phyloP scores from a whole-genome alignment of 768 basidiomycete genomes.

The Wakefieldia striispora region DNA sequence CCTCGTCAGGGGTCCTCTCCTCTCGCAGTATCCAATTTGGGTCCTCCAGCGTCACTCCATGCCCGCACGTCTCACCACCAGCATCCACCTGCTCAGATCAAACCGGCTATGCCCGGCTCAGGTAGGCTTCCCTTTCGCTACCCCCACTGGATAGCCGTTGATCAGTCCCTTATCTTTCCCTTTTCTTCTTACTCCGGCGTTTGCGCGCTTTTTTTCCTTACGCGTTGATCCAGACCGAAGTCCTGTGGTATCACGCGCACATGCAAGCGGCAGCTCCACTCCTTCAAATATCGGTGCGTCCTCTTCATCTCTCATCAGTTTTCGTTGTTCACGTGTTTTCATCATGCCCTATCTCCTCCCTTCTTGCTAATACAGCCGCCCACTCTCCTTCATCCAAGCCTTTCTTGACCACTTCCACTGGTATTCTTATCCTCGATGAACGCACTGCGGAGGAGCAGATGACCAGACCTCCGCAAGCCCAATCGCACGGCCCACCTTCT shows the following conservation, averaged over 20 bases:
- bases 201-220: conserved; percentile 12
- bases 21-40: conserved; percentile 27
- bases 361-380: conserved; percentile 14
- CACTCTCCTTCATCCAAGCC: conserved; percentile 28
- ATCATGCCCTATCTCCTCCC: neutral
- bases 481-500: conserved; percentile 16
- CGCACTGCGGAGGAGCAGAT: conserved; percentile 32
- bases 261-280: conserved; percentile 23
- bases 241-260: conserved; percentile 27
- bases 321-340: conserved; percentile 6
- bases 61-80: conserved; percentile 28
- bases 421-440: conserved; percentile 30
- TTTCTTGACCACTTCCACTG: conserved; percentile 24
- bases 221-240: conserved; percentile 24
- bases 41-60: conserved; percentile 21
- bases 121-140: conserved; percentile 14
- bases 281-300: conserved; percentile 27
- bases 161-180: conserved; percentile 1
- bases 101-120: conserved; percentile 34
- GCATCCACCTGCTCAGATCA: conserved; percentile 27
- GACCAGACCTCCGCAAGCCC: conserved; percentile 17
- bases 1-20: conserved; percentile 34
- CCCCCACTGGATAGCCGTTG: neutral
- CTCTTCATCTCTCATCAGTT: neutral
- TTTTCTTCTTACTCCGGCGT: neutral